Evolutionary conservation across 2,329 filamentous ascomycete species (phyloP).

Genomic region (Lachnellula arida): DNA sequence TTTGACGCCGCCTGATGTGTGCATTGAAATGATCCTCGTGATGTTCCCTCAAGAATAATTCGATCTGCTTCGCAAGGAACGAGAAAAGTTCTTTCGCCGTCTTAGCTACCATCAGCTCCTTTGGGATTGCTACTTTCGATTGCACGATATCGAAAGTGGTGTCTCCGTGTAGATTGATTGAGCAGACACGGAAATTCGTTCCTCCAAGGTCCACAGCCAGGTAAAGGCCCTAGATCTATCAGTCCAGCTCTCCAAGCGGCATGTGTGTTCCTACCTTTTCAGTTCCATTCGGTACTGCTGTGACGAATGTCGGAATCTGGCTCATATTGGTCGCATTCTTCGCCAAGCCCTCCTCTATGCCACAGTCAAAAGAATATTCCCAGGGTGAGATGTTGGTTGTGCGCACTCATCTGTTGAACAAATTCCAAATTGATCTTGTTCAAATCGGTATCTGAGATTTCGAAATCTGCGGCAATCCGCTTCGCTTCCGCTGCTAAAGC

Average conservation of each 20-base stretch:
- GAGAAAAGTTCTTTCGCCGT: conserved; percentile 82
- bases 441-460: conserved; percentile 73
- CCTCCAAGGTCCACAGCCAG: conserved; percentile 96
- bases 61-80: conserved; percentile 91
- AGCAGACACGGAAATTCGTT: conserved; percentile 98
- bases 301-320: conserved; percentile 97
- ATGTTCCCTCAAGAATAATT: conserved; percentile 79
- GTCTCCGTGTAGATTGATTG: conserved; percentile 87
- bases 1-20: conserved; percentile 60
- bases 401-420: conserved; percentile 73
- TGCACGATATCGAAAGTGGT: conserved; percentile 91
- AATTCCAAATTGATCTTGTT: conserved; percentile 82
- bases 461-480: conserved; percentile 79
- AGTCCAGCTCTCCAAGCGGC: neutral
- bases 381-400: conserved; percentile 21
- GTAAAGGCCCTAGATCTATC: conserved; percentile 64
- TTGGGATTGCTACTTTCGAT: conserved; percentile 87
- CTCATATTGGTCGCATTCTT: conserved; percentile 77
- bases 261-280: conserved; percentile 66
- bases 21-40: conserved; percentile 81
- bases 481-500: conserved; percentile 65
- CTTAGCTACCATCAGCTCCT: conserved; percentile 83
- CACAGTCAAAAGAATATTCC: conserved; percentile 12
- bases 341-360: conserved; percentile 70
- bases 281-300: conserved; percentile 90